Evolutionary conservation across 441 rosid species (phyloP).

Genomic region (Melastoma candidum): DNA sequence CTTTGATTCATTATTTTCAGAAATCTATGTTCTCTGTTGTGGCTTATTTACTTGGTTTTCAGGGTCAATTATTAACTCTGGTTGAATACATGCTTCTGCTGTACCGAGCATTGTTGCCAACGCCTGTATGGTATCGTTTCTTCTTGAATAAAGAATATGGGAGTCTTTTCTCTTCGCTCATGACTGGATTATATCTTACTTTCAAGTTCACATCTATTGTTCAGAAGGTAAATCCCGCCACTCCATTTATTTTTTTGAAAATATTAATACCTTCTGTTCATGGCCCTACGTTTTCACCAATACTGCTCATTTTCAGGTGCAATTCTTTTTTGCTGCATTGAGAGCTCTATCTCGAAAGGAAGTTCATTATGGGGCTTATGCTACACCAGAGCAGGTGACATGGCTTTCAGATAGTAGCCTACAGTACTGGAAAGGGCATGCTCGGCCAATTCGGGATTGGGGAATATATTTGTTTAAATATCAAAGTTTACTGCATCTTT

Average conservation of each 20-base stretch:
- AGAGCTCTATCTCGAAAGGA: slow-evolving; percentile 65
- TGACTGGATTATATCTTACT: slow-evolving; percentile 71
- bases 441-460: no score
- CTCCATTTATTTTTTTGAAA: not conserved
- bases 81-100: slow-evolving; percentile 62
- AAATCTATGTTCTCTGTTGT: not conserved
- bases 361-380: slow-evolving; percentile 67
- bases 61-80: slow-evolving; percentile 71
- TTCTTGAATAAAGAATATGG: slow-evolving; percentile 79
- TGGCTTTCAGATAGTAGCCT: no score
- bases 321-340: slow-evolving; percentile 58
- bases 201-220: slow-evolving; percentile 74
- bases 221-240: slow-evolving; percentile 41
- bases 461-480: no score
- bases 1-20: no score
- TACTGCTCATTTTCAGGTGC: slow-evolving; percentile 41
- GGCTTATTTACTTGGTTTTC: slow-evolving; percentile 11
- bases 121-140: slow-evolving; percentile 82
- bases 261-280: not conserved
- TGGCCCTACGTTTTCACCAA: slow-evolving; percentile 1
- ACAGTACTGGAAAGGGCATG: no score
- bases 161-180: slow-evolving; percentile 70
- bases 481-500: no score
- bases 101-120: slow-evolving; percentile 67
- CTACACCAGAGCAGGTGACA: slow-evolving; percentile 71